A percentile compares a stretch with the other conserved stretches of the same genome.
Evolutionary conservation across 345 rosid genomes (phyloP).

Genomic region (Hevea brasiliensis): DNA sequence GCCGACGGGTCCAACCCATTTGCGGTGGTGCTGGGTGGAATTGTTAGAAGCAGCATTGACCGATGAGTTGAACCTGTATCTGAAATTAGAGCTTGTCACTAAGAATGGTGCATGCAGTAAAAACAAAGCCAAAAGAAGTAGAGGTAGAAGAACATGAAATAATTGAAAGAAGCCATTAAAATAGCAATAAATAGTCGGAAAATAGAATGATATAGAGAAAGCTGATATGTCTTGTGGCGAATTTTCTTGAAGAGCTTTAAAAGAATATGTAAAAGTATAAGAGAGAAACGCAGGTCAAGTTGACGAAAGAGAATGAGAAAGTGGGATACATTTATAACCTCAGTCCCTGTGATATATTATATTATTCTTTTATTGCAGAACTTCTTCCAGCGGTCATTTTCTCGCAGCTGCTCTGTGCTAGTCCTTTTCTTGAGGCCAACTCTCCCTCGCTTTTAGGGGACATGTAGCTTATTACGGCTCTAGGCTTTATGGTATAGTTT

Average conservation of each 20-base stretch:
- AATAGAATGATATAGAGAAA: neutral
- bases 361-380: neutral
- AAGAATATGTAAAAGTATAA: neutral
- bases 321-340: neutral
- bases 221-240: slow-evolving; percentile 11
- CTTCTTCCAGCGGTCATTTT: too few relatives aligned
- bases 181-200: slow-evolving; percentile 11
- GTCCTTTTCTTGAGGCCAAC: too few relatives aligned
- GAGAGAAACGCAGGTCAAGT: neutral
- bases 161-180: slow-evolving; percentile 43
- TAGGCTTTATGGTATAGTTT: slow-evolving; percentile 14
- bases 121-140: slow-evolving; percentile 21
- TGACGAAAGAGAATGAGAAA: neutral
- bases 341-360: neutral
- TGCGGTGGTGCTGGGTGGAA: slow-evolving; percentile 45
- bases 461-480: slow-evolving; percentile 6
- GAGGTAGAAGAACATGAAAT: slow-evolving; percentile 20
- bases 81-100: slow-evolving; percentile 34
- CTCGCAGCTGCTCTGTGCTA: too few relatives aligned
- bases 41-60: slow-evolving; percentile 21
- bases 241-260: neutral
- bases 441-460: slow-evolving; percentile 17
- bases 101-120: slow-evolving; percentile 32
- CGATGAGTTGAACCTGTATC: slow-evolving; percentile 15
- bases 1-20: slow-evolving; percentile 81